These are phyloP conservation scores for Solanum neorickii DNA, from an alignment of 257 asterid species.

Conservation along the genomic window DNA sequence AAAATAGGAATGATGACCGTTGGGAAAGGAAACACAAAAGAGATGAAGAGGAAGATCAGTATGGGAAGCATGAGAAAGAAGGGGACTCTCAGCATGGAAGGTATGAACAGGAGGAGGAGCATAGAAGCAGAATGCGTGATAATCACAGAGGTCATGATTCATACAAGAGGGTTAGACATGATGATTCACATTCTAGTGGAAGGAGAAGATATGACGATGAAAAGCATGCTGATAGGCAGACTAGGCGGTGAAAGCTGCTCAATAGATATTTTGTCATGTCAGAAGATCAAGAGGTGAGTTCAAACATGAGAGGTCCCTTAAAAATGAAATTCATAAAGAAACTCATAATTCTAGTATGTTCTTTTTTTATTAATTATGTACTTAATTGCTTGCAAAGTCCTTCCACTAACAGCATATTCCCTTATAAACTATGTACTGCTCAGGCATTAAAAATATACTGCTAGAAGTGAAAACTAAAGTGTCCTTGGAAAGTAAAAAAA, in stretches of 20 bases:
- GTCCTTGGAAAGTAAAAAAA: not conserved
- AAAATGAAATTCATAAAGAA: not conserved
- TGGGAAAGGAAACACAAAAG: slow-evolving; percentile 41
- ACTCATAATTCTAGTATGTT: not conserved
- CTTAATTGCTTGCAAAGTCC: not conserved
- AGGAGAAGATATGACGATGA: slow-evolving; percentile 38
- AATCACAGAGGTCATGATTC: slow-evolving; percentile 25
- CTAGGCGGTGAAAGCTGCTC: slow-evolving; percentile 22
- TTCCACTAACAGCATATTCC: not conserved
- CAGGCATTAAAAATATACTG: not conserved
- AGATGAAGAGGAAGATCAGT: slow-evolving; percentile 37
- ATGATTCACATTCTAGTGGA: slow-evolving; percentile 40
- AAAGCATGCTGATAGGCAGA: slow-evolving; percentile 38
- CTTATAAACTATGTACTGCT: not conserved
- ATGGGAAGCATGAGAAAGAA: slow-evolving; percentile 23
- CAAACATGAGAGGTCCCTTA: not conserved
- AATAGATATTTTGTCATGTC: not conserved
- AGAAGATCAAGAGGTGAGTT: not conserved
- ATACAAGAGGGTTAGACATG: slow-evolving; percentile 48
- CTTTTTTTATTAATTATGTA: not conserved
- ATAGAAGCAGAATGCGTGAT: slow-evolving; percentile 24
- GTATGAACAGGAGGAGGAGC: slow-evolving; percentile 28
- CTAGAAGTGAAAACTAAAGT: not conserved
- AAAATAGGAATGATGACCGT: slow-evolving; percentile 26
- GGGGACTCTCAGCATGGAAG: slow-evolving; percentile 13